phyloP scores from a whole-genome alignment of 148 eudicot species.

The Mesembryanthemum crystallinum region DNA sequence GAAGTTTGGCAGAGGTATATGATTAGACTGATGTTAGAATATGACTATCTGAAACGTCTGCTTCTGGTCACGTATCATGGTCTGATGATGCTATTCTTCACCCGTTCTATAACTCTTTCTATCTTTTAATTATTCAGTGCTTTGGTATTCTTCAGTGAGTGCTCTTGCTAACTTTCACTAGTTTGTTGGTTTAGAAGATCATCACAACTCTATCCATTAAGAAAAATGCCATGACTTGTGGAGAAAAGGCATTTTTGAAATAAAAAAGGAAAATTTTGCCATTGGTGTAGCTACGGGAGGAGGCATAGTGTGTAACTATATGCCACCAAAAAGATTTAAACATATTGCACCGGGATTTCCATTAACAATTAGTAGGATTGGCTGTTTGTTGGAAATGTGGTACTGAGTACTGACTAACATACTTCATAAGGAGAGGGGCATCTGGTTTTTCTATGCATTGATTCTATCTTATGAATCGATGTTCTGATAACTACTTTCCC shows the following conservation, averaged over 20 bases:
- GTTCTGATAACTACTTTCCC: neutral
- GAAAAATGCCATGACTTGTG: neutral
- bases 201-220: neutral
- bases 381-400: neutral
- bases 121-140: neutral
- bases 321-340: neutral
- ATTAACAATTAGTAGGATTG: neutral
- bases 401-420: neutral
- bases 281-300: neutral
- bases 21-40: neutral
- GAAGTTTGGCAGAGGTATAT: conserved; percentile 88
- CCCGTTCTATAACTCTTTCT: neutral
- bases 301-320: neutral
- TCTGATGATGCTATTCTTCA: neutral
- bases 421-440: neutral
- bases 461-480: neutral
- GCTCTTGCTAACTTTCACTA: neutral
- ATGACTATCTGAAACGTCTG: neutral
- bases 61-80: neutral
- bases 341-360: neutral
- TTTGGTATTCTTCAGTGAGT: neutral
- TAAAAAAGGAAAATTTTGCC: neutral
- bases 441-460: neutral
- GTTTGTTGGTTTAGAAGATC: neutral
- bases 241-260: neutral